phyloP scores from a whole-genome alignment of 495 filamentous ascomycete genomes.

The Penicillium subrubescens region DNA sequence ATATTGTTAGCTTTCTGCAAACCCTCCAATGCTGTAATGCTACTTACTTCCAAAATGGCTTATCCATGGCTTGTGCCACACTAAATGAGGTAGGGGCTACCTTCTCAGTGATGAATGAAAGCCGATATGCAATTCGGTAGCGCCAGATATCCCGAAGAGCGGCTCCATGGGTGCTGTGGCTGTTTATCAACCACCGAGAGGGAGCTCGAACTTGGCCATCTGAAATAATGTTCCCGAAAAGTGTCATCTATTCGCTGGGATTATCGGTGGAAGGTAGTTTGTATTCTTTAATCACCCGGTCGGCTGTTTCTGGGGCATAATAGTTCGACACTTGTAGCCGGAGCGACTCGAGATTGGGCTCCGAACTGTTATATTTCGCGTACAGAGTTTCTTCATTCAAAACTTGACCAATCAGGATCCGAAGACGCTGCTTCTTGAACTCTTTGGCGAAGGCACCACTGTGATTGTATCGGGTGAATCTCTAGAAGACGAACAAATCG shows the following conservation, averaged over 20 bases:
- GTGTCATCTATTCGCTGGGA: conserved; percentile 42
- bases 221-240: conserved; percentile 49
- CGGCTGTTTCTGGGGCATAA: conserved; percentile 40
- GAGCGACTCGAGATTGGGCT: conserved; percentile 36
- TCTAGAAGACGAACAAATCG: too few relatives aligned
- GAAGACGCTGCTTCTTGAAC: conserved; percentile 41
- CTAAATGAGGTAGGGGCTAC: conserved; percentile 26
- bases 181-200: conserved; percentile 29
- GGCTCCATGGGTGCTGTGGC: conserved; percentile 23
- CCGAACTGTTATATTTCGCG: conserved; percentile 35
- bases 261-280: conserved; percentile 25
- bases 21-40: too few relatives aligned
- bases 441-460: conserved; percentile 42
- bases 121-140: conserved; percentile 28
- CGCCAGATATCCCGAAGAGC: conserved; percentile 29
- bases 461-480: conserved; percentile 28
- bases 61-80: conserved; percentile 33
- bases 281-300: conserved; percentile 40
- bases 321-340: conserved; percentile 45
- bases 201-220: conserved; percentile 48
- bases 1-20: conserved; percentile 7
- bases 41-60: conserved; percentile 34
- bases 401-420: conserved; percentile 51
- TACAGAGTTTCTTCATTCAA: conserved; percentile 50
- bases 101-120: conserved; percentile 32